These are phyloP conservation scores for Tulasnella sp. DNA, from an alignment of 768 basidiomycete genomes.

Conservation along the genomic window DNA sequence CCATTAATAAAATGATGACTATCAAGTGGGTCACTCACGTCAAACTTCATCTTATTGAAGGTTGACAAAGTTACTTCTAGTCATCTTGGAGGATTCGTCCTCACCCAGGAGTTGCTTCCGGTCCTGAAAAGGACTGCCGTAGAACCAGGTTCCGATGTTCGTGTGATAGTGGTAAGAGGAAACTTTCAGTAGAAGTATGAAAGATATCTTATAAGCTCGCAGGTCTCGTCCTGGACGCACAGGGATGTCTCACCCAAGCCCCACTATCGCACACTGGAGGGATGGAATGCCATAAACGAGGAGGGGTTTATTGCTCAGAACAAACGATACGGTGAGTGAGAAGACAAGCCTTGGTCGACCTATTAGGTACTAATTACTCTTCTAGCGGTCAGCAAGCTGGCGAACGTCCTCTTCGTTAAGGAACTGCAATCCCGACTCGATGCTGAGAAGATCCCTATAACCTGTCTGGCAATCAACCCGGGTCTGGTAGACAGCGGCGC, in stretches of 20 bases:
- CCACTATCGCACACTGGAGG: not conserved
- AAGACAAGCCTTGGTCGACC: not conserved
- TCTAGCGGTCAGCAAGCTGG: slow-evolving; percentile 58
- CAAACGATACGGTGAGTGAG: not conserved
- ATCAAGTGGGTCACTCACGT: slow-evolving; percentile 31
- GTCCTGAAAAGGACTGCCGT: slow-evolving; percentile 56
- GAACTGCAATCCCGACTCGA: slow-evolving; percentile 57
- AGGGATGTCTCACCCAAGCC: not conserved
- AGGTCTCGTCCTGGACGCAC: slow-evolving; percentile 19
- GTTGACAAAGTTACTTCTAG: slow-evolving; percentile 38
- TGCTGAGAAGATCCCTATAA: slow-evolving; percentile 47
- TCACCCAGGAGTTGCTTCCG: slow-evolving; percentile 60
- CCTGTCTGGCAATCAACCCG: slow-evolving; percentile 50
- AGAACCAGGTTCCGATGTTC: slow-evolving; percentile 58
- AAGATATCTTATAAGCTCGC: not conserved
- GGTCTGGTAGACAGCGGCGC: slow-evolving; percentile 49
- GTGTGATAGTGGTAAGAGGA: slow-evolving; percentile 58
- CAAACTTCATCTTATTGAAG: not conserved
- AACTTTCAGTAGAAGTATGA: no score
- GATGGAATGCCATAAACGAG: not conserved
- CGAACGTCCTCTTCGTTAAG: slow-evolving; percentile 54
- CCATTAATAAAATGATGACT: slow-evolving; percentile 30
- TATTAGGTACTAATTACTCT: not conserved
- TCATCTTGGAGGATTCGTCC: slow-evolving; percentile 59
- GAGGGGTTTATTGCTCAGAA: not conserved